Base-by-base conservation (phyloP, 2,329 filamentous ascomycete genomes). In the Hortaea sp. region DNA sequence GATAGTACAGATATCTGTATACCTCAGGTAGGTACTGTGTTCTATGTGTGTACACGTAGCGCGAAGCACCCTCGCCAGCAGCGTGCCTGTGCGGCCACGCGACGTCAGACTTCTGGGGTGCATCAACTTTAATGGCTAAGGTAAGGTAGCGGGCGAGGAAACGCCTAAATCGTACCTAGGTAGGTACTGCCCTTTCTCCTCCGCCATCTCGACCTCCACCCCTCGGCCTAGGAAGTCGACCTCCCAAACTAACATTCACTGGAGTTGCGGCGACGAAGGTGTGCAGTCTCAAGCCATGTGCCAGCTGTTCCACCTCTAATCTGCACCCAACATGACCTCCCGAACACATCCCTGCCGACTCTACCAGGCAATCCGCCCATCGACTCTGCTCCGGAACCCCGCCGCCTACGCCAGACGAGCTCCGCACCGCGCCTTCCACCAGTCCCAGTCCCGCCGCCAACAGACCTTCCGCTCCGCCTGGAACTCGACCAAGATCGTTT, bases 401-500 rank as follows among this genome's bases (percentile, higher is more conserved):
- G 10, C 35, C 43, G n/a, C 6, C 38, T 29, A 32, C 9, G 32
- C 42, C 31, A 28, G 42, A 44, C 42, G 34, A 44, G 39, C 31
- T 31, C 43, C 35, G 2, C 35, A 31, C 29, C 46, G 46, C 46
- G 6, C 41, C 28, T 41, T 48, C 31, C 46, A 48, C 37, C 34
- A 39, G 7, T 39, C 37, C 37, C 37, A 7, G 10, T 7, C 6
- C 11, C 47, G 49, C 38, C 52, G 52, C 45, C 70, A 71, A 54
- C 70, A 74, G 49, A 74, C 74, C n/a, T 82, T 81, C 58, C 60
- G 72, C 46, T 73, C 75, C 34, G 79, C 81, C 34, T 72, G 82
- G 54, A 69, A 72, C 35, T 72, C 75, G 35, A 85, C 82, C 31
- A 82, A 77, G 65, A 75, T 92, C 51, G 79, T 85, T 70, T 95